Percentiles rank a stretch among this genome's conserved stretches.
Evolutionary conservation across 257 asterid genomes (phyloP).

Genomic region (Nicotiana benthamiana): DNA sequence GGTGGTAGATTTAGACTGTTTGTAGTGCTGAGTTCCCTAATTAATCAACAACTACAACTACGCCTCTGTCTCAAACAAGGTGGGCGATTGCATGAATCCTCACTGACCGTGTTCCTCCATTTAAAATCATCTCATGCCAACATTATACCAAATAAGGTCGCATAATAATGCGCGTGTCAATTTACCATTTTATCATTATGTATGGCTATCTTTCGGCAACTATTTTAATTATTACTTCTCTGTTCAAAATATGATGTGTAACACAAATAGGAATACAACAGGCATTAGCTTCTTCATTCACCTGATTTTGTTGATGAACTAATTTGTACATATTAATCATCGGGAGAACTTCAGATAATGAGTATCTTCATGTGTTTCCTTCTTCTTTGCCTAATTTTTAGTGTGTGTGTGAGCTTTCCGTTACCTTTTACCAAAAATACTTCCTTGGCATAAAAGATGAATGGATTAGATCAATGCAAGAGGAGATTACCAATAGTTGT

Average conservation of each 20-base stretch:
- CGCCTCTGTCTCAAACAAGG: too few relatives aligned
- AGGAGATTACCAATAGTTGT: background rate
- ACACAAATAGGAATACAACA: background rate
- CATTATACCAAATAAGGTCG: too few relatives aligned
- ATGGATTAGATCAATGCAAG: background rate
- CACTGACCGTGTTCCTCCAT: too few relatives aligned
- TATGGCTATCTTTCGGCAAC: background rate
- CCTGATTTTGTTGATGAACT: background rate
- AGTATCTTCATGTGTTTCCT: background rate
- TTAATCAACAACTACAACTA: background rate
- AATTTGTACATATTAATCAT: background rate
- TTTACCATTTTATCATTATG: background rate
- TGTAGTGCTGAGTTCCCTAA: background rate
- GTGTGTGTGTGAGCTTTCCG: background rate
- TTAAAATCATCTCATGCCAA: too few relatives aligned
- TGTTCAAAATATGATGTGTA: background rate
- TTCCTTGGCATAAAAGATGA: background rate
- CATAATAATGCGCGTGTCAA: background rate
- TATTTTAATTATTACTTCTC: background rate
- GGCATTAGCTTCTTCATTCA: background rate
- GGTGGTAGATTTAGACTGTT: background rate
- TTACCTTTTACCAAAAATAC: background rate
- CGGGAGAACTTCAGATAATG: background rate
- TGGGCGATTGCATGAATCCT: too few relatives aligned
- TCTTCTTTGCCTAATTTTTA: background rate